phyloP scores from a whole-genome alignment of 768 basidiomycete species.

The Hebeloma cylindrosporum region DNA sequence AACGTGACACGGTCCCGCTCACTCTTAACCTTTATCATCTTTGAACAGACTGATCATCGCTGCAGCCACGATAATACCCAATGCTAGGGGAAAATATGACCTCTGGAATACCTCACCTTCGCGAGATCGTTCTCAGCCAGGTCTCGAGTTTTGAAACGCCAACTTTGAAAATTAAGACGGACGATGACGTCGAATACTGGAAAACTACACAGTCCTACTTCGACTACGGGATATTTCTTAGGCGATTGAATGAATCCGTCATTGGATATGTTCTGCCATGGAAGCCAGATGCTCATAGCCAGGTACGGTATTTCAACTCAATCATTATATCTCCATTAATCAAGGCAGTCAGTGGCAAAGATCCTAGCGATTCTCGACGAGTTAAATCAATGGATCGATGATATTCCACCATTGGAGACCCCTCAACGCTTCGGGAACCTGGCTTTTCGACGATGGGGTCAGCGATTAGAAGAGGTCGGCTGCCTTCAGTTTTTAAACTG shows the following conservation, averaged over 20 bases:
- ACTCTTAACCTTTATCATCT: neutral
- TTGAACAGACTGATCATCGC: neutral
- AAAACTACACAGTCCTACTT: slow-evolving; percentile 65
- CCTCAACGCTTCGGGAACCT: slow-evolving; percentile 92
- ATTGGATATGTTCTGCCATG: slow-evolving; percentile 60
- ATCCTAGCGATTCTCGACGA: slow-evolving; percentile 60
- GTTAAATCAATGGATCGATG: slow-evolving; percentile 74
- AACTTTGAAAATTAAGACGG: slow-evolving; percentile 65
- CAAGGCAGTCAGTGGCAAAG: slow-evolving; percentile 34
- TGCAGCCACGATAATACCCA: neutral
- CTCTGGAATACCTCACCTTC: slow-evolving; percentile 21
- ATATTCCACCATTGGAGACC: slow-evolving; percentile 70
- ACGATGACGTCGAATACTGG: slow-evolving; percentile 76
- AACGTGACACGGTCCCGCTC: slow-evolving; percentile 7
- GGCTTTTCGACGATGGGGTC: slow-evolving; percentile 84
- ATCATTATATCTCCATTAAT: slow-evolving; percentile 5
- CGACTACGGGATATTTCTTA: slow-evolving; percentile 75
- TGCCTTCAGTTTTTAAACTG: slow-evolving; percentile 6
- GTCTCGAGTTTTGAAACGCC: slow-evolving; percentile 18
- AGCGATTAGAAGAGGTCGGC: slow-evolving; percentile 71
- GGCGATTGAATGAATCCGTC: slow-evolving; percentile 74
- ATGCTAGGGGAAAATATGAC: neutral
- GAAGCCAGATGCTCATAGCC: slow-evolving; percentile 28
- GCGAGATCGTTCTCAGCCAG: slow-evolving; percentile 25
- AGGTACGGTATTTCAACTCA: slow-evolving; percentile 29